Percentiles rank a stretch among this genome's conserved stretches.
Conservation (phyloP, 805 yeast genomes). For the Schwanniomyces yamadae region DNA sequence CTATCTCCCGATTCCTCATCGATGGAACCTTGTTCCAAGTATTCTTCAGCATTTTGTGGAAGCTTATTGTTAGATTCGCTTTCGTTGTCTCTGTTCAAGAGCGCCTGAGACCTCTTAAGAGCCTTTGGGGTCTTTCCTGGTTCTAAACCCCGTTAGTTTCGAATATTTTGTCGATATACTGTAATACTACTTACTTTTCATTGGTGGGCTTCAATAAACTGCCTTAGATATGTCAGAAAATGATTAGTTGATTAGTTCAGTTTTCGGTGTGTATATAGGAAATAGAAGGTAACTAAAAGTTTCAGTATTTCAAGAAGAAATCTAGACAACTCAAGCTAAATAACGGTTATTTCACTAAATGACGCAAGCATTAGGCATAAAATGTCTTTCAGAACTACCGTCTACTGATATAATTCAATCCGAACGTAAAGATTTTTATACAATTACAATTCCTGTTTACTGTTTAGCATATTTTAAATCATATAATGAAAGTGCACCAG, state of each 20-base stretch:
- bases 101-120: slow-evolving; percentile 14
- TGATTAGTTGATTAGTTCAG: not conserved
- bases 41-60: slow-evolving; percentile 50
- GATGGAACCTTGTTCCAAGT: slow-evolving; percentile 52
- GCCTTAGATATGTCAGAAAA: too few relatives aligned
- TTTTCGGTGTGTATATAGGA: slow-evolving; percentile 2
- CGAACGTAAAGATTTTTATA: slow-evolving; percentile 3
- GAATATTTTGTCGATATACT: too few relatives aligned
- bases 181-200: slow-evolving; percentile 10
- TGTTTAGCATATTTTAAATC: slow-evolving; percentile 8
- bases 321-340: slow-evolving; percentile 2
- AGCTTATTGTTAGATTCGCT: slow-evolving; percentile 6
- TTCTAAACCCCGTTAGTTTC: slow-evolving; percentile 9
- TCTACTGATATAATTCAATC: slow-evolving; percentile 3
- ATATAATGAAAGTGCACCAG: slow-evolving; percentile 12
- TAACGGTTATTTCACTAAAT: too few relatives aligned
- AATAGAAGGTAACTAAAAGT: not conserved
- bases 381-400: slow-evolving; percentile 8
- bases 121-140: slow-evolving; percentile 15
- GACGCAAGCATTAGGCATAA: slow-evolving; percentile 1
- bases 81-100: slow-evolving; percentile 8
- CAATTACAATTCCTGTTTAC: slow-evolving; percentile 12
- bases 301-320: not conserved
- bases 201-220: too few relatives aligned
- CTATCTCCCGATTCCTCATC: slow-evolving; percentile 78